phyloP scores from a whole-genome alignment of 2,329 filamentous ascomycete species.

The Colletotrichum gloeosporioides region DNA sequence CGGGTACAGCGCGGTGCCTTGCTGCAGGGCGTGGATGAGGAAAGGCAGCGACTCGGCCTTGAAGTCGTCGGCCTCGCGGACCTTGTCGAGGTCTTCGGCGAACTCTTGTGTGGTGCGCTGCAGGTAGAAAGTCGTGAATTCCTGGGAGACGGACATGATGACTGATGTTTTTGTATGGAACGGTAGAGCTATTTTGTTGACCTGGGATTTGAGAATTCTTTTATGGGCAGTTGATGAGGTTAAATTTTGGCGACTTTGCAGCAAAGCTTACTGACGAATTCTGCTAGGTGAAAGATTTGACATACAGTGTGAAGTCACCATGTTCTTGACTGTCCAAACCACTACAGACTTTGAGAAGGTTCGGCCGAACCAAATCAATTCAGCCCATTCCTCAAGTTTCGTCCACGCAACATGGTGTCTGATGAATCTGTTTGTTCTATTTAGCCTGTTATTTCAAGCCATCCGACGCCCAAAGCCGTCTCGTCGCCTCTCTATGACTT shows the following conservation, averaged over 20 bases:
- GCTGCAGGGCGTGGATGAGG: constrained; percentile 71
- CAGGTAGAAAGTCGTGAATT: constrained; percentile 72
- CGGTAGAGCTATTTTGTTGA: neutral
- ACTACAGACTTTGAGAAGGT: neutral
- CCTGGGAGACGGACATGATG: constrained; percentile 17
- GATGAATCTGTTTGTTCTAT: neutral
- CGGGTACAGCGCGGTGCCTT: constrained; percentile 68
- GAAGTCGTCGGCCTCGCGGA: constrained; percentile 74
- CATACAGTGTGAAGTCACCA: neutral
- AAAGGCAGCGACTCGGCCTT: constrained; percentile 67
- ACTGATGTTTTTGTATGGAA: neutral
- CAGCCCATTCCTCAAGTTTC: neutral
- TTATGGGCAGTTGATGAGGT: neutral
- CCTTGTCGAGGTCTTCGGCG: constrained; percentile 74
- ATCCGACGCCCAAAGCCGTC: neutral
- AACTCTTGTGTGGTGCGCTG: constrained; percentile 73
- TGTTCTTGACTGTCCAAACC: neutral
- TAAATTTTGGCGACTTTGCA: neutral
- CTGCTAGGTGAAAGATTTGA: neutral
- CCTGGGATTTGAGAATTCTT: neutral
- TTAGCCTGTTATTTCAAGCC: neutral
- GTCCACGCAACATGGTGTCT: neutral
- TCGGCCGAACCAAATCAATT: neutral
- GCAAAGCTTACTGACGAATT: neutral
- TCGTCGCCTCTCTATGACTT: neutral